phyloP scores from a whole-genome alignment of 2,329 filamentous ascomycete species.

The Stylonectria norvegica region DNA sequence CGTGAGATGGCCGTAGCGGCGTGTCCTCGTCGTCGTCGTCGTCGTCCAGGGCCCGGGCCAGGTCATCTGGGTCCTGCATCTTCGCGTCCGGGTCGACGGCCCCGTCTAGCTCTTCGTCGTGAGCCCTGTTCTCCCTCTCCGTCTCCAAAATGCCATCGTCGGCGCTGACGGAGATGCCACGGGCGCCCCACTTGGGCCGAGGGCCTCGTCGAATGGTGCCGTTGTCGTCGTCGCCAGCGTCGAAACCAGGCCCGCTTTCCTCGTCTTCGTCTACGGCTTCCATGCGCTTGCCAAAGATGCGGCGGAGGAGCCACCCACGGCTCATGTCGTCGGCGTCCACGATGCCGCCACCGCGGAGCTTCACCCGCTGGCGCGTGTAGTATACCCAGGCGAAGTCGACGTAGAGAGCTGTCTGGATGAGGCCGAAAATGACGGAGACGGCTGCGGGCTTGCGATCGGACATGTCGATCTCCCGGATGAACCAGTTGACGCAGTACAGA shows the following conservation, averaged over 20 bases:
- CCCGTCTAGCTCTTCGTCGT: slow-evolving; percentile 44
- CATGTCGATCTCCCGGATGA: slow-evolving; percentile 62
- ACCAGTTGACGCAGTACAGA: slow-evolving; percentile 91
- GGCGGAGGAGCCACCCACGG: slow-evolving; percentile 77
- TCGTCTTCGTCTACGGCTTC: slow-evolving; percentile 58
- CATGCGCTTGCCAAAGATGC: slow-evolving; percentile 65
- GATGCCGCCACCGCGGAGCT: slow-evolving; percentile 80
- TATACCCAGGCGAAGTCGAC: slow-evolving; percentile 97
- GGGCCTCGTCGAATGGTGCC: slow-evolving; percentile 26
- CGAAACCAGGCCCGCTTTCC: slow-evolving; percentile 52
- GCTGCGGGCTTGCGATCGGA: slow-evolving; percentile 60
- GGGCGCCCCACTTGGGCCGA: slow-evolving; percentile 58
- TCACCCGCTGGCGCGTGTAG: slow-evolving; percentile 87
- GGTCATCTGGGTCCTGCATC: slow-evolving; percentile 65
- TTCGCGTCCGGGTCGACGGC: slow-evolving; percentile 58
- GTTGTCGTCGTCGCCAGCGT: slow-evolving; percentile 30
- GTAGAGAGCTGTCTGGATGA: slow-evolving; percentile 87
- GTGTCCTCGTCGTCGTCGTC: slow-evolving; percentile 52
- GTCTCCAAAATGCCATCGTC: slow-evolving; percentile 57
- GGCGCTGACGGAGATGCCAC: slow-evolving; percentile 64
- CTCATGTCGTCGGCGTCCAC: slow-evolving; percentile 87
- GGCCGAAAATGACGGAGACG: slow-evolving; percentile 78
- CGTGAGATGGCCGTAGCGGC: slow-evolving; percentile 28
- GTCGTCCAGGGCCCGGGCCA: slow-evolving; percentile 56
- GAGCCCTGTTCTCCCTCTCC: slow-evolving; percentile 45